Evolutionary conservation across 2,329 filamentous ascomycete species (phyloP), one percentile per base, ranked within the genome.

Genomic region (Pseudonectria foliicola): DNA sequence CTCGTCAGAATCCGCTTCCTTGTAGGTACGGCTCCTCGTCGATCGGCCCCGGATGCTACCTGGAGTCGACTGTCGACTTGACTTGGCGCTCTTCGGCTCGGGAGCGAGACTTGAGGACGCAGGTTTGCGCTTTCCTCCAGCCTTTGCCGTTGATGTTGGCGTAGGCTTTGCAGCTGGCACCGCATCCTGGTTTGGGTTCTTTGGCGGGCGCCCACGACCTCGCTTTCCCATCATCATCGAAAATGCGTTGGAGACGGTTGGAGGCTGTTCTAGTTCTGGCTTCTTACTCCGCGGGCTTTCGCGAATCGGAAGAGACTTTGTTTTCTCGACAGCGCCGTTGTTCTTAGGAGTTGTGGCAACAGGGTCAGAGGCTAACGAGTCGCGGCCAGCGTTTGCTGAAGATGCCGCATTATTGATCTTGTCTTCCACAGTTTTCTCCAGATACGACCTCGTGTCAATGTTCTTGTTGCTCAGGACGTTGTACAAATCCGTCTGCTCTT

Each of bases 401-500:
- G 40, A 23, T 2, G 40, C 35, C 0, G 48, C 44, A 10, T 39
- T 51, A 10, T 38, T 80, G 13, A 89, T 64, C 10, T 71, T 70
- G 40, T 87, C 79, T 0, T 80, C 64, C 0, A 84, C 80, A 50
- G 89, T 93, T 34, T 83, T 78, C 48, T 95, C 87, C 1, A 96
- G 64, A 39, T 90, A 95, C 12, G 83, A 75, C 18, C 89, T 75
- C 0, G 75, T 74, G 43, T 82, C 77, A 2, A 64, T 57, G 2
- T 65, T 65, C 41, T 74, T 76, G 51, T 81, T 69, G 36, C 59
- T 73, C 24, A 82, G 67, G 1, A 68, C 71, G 33, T 80, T 79
- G 54, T 98, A 98, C 0, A 98, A 63, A 37, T 95, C 90, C 3
- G 88, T 86, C 55, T 98, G 92, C 47, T 92, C 87, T 15, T 80